Conservation (phyloP, 1,284 basidiomycete species). For the Somion occarium region DNA sequence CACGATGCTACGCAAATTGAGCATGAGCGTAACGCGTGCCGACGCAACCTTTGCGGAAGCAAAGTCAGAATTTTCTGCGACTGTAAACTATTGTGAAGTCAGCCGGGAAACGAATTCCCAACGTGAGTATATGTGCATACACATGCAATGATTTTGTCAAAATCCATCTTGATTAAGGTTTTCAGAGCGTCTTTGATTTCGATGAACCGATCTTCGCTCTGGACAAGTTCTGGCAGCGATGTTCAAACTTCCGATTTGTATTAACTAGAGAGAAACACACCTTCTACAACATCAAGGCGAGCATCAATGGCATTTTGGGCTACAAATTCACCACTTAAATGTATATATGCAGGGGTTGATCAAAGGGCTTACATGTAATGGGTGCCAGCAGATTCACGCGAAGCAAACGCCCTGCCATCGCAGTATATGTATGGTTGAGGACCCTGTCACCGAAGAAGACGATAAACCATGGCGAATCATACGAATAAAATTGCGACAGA, state of each 20-base stretch:
- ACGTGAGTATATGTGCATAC: conserved; percentile 34
- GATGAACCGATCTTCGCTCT: conserved; percentile 70
- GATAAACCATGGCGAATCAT: conserved; percentile 1
- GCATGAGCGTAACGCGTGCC: conserved; percentile 69
- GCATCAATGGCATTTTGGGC: conserved; percentile 68
- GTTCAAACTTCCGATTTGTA: conserved; percentile 14
- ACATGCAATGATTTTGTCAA: conserved; percentile 81
- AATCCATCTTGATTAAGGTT: conserved; percentile 72
- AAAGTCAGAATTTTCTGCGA: conserved; percentile 53
- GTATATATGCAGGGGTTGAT: background rate
- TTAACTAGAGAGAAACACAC: too few relatives aligned
- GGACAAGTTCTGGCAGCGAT: conserved; percentile 56
- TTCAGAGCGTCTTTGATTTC: conserved; percentile 68
- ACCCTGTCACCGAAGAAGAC: conserved; percentile 32
- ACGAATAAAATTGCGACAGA: conserved; percentile 28
- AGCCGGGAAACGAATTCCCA: background rate
- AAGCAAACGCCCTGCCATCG: conserved; percentile 81
- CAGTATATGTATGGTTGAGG: conserved; percentile 81
- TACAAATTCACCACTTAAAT: conserved; percentile 18
- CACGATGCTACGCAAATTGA: conserved; percentile 69
- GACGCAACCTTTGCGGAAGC: conserved; percentile 60
- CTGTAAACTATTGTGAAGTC: too few relatives aligned
- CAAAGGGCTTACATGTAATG: conserved; percentile 51
- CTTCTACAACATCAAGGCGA: conserved; percentile 82
- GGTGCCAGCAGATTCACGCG: conserved; percentile 84